Evolutionary conservation across 208 protist genomes (phyloP), one percentile per base, ranked within the genome.

Genomic region (Porcisia deanei): DNA sequence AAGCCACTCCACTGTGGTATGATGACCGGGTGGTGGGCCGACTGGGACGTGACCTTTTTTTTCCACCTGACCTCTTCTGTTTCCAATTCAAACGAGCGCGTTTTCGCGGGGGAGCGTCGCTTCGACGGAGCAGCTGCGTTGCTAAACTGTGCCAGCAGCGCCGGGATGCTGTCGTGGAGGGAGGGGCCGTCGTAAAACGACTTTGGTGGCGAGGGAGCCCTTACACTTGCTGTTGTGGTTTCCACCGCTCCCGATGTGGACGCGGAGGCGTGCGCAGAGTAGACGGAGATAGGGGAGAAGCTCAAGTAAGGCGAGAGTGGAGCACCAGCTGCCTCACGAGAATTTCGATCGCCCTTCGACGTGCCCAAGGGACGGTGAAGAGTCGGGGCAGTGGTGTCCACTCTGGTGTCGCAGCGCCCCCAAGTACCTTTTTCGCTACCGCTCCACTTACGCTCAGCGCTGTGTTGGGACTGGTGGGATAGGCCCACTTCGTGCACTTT

Each of bases 151-250:
- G 61, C 45, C 22, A 77, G 43, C n/a, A 82, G 72, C 18, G 59
- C 77, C 9, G 77, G 77, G 25, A 82, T 82, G 72, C 77, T 77
- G 59, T 82, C 66, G 20, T n/a, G 77, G 71, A 82, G 43, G 39
- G 77, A 77, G 20, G 77, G 77, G 1, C 54, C 77, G 34, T 82
- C 77, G 72, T 82, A 82, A 53, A 82, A 82, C 12, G 66, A 39
- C 34, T 22, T 52, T 20, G 58, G 72, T 49, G 58, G 52, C 9
- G 52, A 49, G n/a, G 54, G 9, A 1, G 49, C 14, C 14, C 22
- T 6, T 34, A 61, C 37, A 16, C 43, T 52, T n/a, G 60, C 30
- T 7, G 47, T 57, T 37, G 34, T 18, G 60, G 55, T 49, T 14
- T 71, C 49, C 10, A 45, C 57, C 2, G 58, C 41, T 12, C 34